A percentile compares a stretch with the other conserved stretches of the same genome.
Conservation (phyloP, 495 filamentous ascomycete genomes). For the Ascodesmis nigricans region DNA sequence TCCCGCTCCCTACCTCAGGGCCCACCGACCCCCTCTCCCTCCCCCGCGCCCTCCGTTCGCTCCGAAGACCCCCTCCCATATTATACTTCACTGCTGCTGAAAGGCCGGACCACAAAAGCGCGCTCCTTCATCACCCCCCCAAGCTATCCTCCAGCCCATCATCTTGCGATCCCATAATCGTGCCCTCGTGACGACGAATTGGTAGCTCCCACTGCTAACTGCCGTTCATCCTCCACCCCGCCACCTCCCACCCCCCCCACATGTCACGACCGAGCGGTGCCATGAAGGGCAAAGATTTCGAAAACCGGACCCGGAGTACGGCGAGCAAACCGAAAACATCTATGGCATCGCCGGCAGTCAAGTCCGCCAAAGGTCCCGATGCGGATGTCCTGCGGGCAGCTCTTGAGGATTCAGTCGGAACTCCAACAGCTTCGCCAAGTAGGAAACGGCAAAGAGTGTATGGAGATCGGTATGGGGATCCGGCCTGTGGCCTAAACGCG, state of each 20-base stretch:
- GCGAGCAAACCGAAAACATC: slow-evolving; percentile 17
- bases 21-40: no score
- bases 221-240: no score
- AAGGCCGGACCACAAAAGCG: no score
- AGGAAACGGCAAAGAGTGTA: slow-evolving; percentile 21
- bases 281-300: slow-evolving; percentile 11
- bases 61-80: no score
- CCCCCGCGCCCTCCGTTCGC: no score
- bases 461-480: slow-evolving; percentile 18
- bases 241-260: slow-evolving; percentile 10
- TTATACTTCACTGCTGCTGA: no score
- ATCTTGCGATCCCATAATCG: no score
- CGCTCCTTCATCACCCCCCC: no score
- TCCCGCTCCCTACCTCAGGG: no score
- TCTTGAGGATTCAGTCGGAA: slow-evolving; percentile 15
- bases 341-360: slow-evolving; percentile 7
- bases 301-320: slow-evolving; percentile 17
- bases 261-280: slow-evolving; percentile 14
- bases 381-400: slow-evolving; percentile 18
- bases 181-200: no score
- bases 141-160: no score
- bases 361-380: slow-evolving; percentile 16
- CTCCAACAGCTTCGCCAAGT: slow-evolving; percentile 20
- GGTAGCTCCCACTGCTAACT: no score
- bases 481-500: background rate